Conservation (phyloP, 805 yeast genomes). For the Ogataea neopini region DNA sequence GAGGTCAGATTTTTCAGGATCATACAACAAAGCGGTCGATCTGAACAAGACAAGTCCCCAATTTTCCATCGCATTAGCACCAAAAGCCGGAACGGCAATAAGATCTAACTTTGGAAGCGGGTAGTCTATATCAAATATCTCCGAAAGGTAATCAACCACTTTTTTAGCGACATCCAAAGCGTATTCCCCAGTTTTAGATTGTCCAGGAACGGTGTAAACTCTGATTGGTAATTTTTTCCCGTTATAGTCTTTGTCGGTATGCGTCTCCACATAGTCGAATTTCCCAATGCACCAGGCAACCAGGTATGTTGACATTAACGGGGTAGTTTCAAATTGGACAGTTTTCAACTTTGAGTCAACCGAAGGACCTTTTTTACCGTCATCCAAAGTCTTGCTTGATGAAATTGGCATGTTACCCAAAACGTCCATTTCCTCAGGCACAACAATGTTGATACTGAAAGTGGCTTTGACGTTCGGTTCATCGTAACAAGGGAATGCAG, state of each 20-base stretch:
- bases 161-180: slow-evolving; percentile 50
- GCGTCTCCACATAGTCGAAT: slow-evolving; percentile 52
- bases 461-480: slow-evolving; percentile 59
- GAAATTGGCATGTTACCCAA: slow-evolving; percentile 50
- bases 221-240: slow-evolving; percentile 48
- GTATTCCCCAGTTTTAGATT: slow-evolving; percentile 45
- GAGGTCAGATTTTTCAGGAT: slow-evolving; percentile 46
- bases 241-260: slow-evolving; percentile 41
- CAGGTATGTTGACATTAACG: slow-evolving; percentile 56
- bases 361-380: slow-evolving; percentile 24
- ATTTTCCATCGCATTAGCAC: slow-evolving; percentile 91
- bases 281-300: slow-evolving; percentile 62
- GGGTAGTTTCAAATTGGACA: slow-evolving; percentile 47
- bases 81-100: slow-evolving; percentile 75
- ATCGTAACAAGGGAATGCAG: slow-evolving; percentile 59
- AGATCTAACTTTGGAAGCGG: slow-evolving; percentile 84
- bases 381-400: slow-evolving; percentile 21
- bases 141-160: slow-evolving; percentile 50
- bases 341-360: slow-evolving; percentile 15
- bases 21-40: slow-evolving; percentile 55
- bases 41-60: slow-evolving; percentile 80
- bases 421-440: slow-evolving; percentile 36
- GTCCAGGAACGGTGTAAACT: slow-evolving; percentile 54
- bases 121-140: slow-evolving; percentile 52
- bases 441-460: slow-evolving; percentile 46